Conservation (phyloP, 1,139 yeast species). For the Taphrina deformans region DNA sequence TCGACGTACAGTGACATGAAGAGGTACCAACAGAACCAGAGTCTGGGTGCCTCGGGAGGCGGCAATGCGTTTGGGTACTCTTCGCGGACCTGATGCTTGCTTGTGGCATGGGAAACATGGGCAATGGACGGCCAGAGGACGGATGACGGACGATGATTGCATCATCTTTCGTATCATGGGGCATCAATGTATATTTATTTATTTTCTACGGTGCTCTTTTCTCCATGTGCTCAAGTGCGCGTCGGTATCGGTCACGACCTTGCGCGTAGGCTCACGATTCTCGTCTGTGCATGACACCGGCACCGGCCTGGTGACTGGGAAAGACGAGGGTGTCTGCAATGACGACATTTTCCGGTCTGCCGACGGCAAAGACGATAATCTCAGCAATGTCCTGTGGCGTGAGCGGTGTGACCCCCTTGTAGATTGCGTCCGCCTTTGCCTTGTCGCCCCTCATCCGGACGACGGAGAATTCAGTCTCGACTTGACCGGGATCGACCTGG, state of each 20-base stretch:
- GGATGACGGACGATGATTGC: too few species aligned
- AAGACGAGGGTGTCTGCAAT: conserved; percentile 35
- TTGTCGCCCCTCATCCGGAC: conserved; percentile 62
- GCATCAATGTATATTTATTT: neutral
- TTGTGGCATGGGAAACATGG: too few species aligned
- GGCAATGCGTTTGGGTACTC: neutral
- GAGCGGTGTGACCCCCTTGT: conserved; percentile 71
- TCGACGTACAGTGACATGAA: conserved; percentile 7
- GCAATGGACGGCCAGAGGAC: too few species aligned
- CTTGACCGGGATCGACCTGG: conserved; percentile 85
- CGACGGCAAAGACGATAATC: conserved; percentile 64
- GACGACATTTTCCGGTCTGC: conserved; percentile 37
- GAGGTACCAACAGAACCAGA: conserved; percentile 8
- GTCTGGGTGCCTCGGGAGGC: neutral
- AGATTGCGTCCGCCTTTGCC: conserved; percentile 67
- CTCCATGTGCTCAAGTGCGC: too few species aligned
- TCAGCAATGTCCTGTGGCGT: conserved; percentile 81
- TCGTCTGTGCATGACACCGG: conserved; percentile 29
- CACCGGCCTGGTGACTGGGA: conserved; percentile 34
- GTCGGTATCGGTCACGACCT: too few species aligned
- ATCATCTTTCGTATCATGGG: too few species aligned
- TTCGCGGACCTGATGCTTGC: neutral
- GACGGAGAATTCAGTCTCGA: conserved; percentile 77
- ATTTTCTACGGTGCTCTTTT: too few species aligned
- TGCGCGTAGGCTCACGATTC: too few species aligned